Conservation (phyloP, 176 grass and related monocot genomes). For the Cenchrus americanus region DNA sequence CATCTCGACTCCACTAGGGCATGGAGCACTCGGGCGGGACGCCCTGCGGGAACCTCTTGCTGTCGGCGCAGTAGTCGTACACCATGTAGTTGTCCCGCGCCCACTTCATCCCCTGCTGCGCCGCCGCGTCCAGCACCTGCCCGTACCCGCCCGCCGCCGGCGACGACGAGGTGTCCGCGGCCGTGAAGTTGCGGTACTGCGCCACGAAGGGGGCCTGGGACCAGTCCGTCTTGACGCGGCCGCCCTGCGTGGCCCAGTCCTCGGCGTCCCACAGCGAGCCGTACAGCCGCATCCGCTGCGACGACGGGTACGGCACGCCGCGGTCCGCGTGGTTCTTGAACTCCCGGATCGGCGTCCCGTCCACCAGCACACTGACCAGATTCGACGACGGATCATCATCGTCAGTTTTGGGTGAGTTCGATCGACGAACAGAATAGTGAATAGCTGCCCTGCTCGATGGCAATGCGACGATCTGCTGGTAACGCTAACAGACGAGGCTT, state of each 20-base stretch:
- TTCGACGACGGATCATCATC: neutral
- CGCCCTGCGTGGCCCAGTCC: constrained; percentile 72
- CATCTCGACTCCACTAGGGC: constrained; percentile 52
- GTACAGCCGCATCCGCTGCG: constrained; percentile 61
- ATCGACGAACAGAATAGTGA: no score
- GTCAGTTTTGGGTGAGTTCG: neutral
- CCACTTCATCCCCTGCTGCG: constrained; percentile 51
- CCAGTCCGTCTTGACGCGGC: constrained; percentile 68
- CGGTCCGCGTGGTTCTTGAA: constrained; percentile 46
- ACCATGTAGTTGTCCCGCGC: constrained; percentile 58
- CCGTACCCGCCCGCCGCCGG: constrained; percentile 13
- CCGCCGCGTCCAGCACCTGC: constrained; percentile 51
- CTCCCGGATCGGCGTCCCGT: constrained; percentile 54
- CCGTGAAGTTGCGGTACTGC: constrained; percentile 58
- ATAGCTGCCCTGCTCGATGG: no score
- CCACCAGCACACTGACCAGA: constrained; percentile 40
- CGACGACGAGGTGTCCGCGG: neutral
- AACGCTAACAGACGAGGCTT: neutral
- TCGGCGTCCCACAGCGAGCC: constrained; percentile 67
- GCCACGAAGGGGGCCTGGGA: constrained; percentile 52
- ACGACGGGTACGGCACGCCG: constrained; percentile 52
- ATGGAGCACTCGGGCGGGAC: constrained; percentile 53
- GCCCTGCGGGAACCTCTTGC: constrained; percentile 37
- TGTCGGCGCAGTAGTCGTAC: constrained; percentile 66
- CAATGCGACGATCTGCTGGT: no score